These are phyloP conservation scores for Nyctanthes arbortristis DNA, from an alignment of 257 asterid species.

Conservation along the genomic window DNA sequence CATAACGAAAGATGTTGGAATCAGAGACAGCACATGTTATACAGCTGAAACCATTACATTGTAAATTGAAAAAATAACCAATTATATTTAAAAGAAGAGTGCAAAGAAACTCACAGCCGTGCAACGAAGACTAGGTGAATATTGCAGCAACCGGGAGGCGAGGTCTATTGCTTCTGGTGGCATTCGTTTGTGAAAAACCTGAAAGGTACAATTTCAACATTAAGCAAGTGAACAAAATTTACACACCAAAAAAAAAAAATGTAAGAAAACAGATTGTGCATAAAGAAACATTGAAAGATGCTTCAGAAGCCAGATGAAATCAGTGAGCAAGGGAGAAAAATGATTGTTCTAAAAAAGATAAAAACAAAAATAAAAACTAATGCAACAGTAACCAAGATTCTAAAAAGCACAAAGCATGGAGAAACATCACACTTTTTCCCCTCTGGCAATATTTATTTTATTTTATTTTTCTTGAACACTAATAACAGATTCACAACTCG, in stretches of 20 bases:
- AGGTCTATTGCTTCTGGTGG: conserved; percentile 99
- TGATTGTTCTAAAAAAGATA: conserved; percentile 1
- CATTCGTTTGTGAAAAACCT: conserved; percentile 95
- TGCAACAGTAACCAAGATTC: no score
- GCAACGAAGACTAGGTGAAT: conserved; percentile 96
- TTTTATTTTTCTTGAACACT: no score
- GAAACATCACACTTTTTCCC: no score
- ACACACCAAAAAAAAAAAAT: conserved; percentile 14
- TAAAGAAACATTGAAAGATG: conserved; percentile 5
- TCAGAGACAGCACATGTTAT: no score
- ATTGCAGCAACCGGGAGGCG: conserved; percentile 89
- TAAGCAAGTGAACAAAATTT: not conserved
- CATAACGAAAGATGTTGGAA: not conserved
- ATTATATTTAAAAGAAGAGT: not conserved
- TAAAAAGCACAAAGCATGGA: no score
- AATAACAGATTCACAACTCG: conserved; percentile 4
- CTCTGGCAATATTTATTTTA: no score
- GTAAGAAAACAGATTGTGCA: not conserved
- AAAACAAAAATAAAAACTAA: no score
- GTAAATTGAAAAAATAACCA: not conserved
- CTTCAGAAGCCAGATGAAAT: not conserved
- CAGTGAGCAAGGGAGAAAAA: not conserved
- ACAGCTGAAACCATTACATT: not conserved
- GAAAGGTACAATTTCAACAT: conserved; percentile 11
- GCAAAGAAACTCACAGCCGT: conserved; percentile 67